These are phyloP conservation scores for Melaleuca alternifolia DNA, from an alignment of 345 rosid genomes.

Conservation along the genomic window DNA sequence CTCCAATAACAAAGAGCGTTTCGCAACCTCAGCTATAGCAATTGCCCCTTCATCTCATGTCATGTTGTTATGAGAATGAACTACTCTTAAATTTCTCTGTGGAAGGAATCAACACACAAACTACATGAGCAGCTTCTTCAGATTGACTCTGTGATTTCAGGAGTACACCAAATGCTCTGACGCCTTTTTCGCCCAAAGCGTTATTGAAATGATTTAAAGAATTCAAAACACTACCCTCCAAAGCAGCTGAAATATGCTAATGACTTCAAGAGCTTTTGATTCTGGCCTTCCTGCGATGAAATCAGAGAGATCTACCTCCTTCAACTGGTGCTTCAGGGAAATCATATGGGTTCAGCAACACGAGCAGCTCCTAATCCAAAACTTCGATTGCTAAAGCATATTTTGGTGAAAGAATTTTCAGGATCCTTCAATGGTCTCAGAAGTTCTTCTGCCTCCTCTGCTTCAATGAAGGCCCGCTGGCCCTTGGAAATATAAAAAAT, in stretches of 20 bases:
- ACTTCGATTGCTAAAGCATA: constrained; percentile 92
- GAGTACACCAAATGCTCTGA: constrained; percentile 69
- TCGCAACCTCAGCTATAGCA: constrained; percentile 63
- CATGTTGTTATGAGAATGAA: constrained; percentile 90
- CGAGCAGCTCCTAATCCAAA: constrained; percentile 72
- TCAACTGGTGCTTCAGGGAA: constrained; percentile 63
- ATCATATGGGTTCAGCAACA: constrained; percentile 66
- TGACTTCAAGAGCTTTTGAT: constrained; percentile 80
- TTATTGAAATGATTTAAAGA: constrained; percentile 74
- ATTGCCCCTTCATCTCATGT: constrained; percentile 79
- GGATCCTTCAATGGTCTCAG: constrained; percentile 61
- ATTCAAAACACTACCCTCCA: constrained; percentile 57
- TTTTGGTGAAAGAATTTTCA: constrained; percentile 62
- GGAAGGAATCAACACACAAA: constrained; percentile 73
- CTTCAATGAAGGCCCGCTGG: constrained; percentile 59
- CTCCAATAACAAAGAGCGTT: constrained; percentile 50
- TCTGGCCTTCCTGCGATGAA: constrained; percentile 87
- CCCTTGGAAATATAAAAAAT: constrained; percentile 69
- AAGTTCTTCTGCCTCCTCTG: constrained; percentile 69
- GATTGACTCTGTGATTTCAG: constrained; percentile 60
- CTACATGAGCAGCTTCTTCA: constrained; percentile 79
- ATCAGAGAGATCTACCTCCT: constrained; percentile 83
- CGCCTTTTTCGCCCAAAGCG: constrained; percentile 93
- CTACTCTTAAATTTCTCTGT: constrained; percentile 65
- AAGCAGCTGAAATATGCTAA: constrained; percentile 64